Evolutionary conservation across 192 early-diverging fungal species (phyloP), one percentile per base, ranked within the genome.

Genomic region (Podila minutissima): DNA sequence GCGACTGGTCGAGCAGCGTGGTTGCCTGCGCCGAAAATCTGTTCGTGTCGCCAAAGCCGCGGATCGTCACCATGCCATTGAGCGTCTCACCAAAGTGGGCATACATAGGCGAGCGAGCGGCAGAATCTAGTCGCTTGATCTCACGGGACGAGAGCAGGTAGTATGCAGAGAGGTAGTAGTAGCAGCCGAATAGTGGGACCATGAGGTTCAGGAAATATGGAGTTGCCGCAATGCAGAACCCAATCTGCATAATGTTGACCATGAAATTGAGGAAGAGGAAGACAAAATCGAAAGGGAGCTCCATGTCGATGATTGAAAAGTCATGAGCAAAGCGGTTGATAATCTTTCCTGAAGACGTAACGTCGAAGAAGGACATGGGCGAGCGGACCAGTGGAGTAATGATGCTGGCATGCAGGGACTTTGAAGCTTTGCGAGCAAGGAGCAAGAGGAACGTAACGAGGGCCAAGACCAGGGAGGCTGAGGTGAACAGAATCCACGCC

Each of bases 311-410:
- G 2, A 85, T 85, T 60, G 88, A 86, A 73, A 96, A 90, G 74
- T 97, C 93, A 35, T 92, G 89, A 31, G 92, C 86, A 70, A 94
- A 95, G 19, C 96, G 84, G 84, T 95, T 97, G 49, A 93, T 67
- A 69, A 95, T 87, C 32, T 93, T 89, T 59, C 94, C 93, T 12
- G 64, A 65, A 22, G 48, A 51, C 41, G 64, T 65, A 17, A 65
- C 64, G 24, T 65, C 64, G 72, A 88, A 88, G 66, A 83, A 88
- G 46, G 53, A 53, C 78, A 84, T 84, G 10, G 84, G 86, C 10
- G 86, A 76, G 46, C 83, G 86, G 11, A 93, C 51, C 57, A 92
- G 83, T 33, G 86, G 88, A 19, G 83, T 59, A 55, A 93, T 83
- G 86, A 94, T 89, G 46, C 72, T 41, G 12, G 70, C 59, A 64